phyloP scores from a whole-genome alignment of 257 asterid species.

The Solanum bukasovii region DNA sequence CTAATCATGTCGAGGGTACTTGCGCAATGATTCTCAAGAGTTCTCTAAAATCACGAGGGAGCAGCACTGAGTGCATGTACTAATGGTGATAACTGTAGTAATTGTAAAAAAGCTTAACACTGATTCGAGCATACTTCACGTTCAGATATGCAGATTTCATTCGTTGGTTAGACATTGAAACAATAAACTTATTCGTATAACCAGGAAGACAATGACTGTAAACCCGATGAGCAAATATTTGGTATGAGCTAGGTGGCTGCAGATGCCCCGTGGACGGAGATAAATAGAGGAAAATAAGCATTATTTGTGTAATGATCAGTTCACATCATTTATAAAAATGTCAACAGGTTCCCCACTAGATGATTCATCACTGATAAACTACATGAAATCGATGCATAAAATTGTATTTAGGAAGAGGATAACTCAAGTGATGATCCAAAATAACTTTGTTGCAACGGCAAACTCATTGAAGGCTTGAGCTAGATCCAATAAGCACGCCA shows the following conservation, averaged over 20 bases:
- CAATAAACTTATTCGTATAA: background rate
- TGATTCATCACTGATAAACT: background rate
- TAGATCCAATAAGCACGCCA: conserved; percentile 11
- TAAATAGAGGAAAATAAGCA: background rate
- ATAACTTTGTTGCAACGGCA: background rate
- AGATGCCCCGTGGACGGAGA: background rate
- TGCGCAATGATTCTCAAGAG: background rate
- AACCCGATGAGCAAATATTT: background rate
- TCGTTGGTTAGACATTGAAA: background rate
- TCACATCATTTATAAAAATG: background rate
- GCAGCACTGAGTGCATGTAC: background rate
- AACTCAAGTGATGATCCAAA: background rate
- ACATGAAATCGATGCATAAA: background rate
- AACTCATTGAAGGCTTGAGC: conserved; percentile 6
- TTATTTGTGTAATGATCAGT: background rate
- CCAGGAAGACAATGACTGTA: background rate
- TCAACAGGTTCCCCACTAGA: background rate
- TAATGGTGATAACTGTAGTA: background rate
- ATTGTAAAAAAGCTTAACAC: background rate
- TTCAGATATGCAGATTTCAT: background rate
- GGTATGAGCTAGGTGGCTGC: background rate
- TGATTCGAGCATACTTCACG: background rate
- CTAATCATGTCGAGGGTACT: background rate
- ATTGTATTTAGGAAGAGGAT: background rate
- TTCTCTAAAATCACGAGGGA: background rate